phyloP scores from a whole-genome alignment of 371 early-diverging fungal genomes.

The Dinochytrium kinnereticum region DNA sequence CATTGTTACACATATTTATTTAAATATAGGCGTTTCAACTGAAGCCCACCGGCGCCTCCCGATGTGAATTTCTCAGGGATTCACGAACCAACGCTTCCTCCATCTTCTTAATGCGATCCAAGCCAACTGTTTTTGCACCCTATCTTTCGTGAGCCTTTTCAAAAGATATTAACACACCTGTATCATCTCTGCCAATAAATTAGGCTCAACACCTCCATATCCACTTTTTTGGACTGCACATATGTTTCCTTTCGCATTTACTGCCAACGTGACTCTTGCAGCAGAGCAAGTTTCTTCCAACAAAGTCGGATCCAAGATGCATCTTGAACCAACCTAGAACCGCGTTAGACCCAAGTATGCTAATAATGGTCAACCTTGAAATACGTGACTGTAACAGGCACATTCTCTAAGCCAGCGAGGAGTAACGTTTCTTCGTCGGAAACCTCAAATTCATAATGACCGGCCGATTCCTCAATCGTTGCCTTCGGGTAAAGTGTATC shows the following conservation, averaged over 20 bases:
- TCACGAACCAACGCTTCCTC: not conserved
- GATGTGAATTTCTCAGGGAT: not conserved
- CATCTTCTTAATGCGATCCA: not conserved
- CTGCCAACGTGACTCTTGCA: conserved; percentile 78
- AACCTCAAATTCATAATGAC: conserved; percentile 86
- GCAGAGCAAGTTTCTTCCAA: conserved; percentile 87
- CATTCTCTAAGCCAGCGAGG: conserved; percentile 73
- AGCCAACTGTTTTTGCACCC: conserved; percentile 1
- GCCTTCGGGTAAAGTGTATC: conserved; percentile 84
- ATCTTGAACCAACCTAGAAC: conserved; percentile 74
- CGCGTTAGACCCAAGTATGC: not conserved
- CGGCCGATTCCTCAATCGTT: conserved; percentile 66
- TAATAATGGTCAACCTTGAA: conserved; percentile 64
- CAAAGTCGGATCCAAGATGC: conserved; percentile 84
- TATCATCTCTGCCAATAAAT: conserved; percentile 78
- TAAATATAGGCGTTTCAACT: not conserved
- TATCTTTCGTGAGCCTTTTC: too few relatives aligned
- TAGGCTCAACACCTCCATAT: conserved; percentile 76
- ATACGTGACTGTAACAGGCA: conserved; percentile 83
- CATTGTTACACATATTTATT: not conserved
- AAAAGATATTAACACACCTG: conserved; percentile 21
- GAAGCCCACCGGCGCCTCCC: not conserved
- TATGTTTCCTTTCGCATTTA: conserved; percentile 77
- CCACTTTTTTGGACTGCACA: conserved; percentile 85
- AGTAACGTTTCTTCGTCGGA: conserved; percentile 83